Evolutionary conservation across 257 asterid species (phyloP).

Genomic region (Capsicum pubescens): DNA sequence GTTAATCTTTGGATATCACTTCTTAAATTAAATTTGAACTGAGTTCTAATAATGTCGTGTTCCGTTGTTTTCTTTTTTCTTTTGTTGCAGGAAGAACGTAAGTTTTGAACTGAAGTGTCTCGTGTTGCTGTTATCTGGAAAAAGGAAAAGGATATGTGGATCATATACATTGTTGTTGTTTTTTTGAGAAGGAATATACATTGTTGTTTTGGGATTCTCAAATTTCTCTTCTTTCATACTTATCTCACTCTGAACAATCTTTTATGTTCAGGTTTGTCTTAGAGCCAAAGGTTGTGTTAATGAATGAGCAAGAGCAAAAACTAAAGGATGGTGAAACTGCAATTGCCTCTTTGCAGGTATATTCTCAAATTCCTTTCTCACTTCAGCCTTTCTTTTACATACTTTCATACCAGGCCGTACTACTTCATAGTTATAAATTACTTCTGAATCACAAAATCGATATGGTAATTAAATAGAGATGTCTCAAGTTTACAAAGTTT

Average conservation of each 20-base stretch:
- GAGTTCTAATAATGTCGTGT: background rate
- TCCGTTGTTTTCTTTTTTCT: background rate
- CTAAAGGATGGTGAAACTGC: constrained; percentile 82
- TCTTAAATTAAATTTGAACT: constrained; percentile 15
- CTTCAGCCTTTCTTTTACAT: background rate
- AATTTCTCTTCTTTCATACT: background rate
- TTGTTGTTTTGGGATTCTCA: background rate
- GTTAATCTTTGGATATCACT: background rate
- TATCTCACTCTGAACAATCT: constrained; percentile 25
- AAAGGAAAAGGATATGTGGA: background rate
- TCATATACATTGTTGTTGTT: background rate
- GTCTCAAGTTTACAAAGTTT: background rate
- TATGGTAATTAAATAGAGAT: background rate
- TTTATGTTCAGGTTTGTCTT: constrained; percentile 69
- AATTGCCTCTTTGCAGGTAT: constrained; percentile 77
- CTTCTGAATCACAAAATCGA: background rate
- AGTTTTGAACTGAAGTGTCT: constrained; percentile 37
- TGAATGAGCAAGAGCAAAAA: constrained; percentile 84
- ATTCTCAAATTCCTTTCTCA: constrained; percentile 27
- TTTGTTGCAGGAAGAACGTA: constrained; percentile 55
- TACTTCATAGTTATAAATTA: background rate
- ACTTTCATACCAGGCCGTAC: background rate
- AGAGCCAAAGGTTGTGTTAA: constrained; percentile 80
- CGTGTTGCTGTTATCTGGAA: background rate
- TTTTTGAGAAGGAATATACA: background rate